Evolutionary conservation across 345 rosid genomes (phyloP), one percentile per base, ranked within the genome.

Genomic region (Salix suchowensis): DNA sequence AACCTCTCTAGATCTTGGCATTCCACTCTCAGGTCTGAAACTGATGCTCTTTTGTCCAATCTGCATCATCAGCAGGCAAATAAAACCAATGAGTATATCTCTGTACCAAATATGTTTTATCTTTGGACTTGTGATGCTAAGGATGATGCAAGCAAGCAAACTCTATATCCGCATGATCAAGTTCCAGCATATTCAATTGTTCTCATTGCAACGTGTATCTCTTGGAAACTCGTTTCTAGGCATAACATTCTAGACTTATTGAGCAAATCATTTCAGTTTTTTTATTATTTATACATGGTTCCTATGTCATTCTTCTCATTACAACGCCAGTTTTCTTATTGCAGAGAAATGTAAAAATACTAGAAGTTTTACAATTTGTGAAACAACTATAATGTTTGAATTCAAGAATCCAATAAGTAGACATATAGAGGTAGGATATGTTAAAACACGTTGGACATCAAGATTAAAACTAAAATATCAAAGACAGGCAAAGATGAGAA

Each of bases 1-100:
- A 89, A 85, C 81, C 81, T 93, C 87, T 91, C 98, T 62, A 91
- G 79, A 70, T 95, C 97, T 76, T 89, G 87, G 67, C 89, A 88
- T 77, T 95, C 98, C 55, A 92, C 83, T 84, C 88, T 85, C 83
- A 95, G 48, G 84, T 90, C 97, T 65, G 86, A 28, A 36, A 90
- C 73, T 40, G 94, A 88, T 70, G 80, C 77, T 82, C 88, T 83
- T 78, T 85, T 90, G 66, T 93, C 91, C 86, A 91, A 78, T 81
- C 98, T 95, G 94, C 86, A 86, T 32, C 70, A 73, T 54, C 40
- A 48, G 13, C 36, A 60, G 40, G 60, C 54, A 67, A 65, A 68
- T 2, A 52, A 21, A 74, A 12, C 62, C 60, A 5, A 36, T 69
- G 71, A 48, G 40, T 24, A 4, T 21, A 37, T 46, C 37, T 28